Base-by-base conservation (phyloP, 2,329 filamentous ascomycete species). In the Aspergillus brunneoviolaceus region DNA sequence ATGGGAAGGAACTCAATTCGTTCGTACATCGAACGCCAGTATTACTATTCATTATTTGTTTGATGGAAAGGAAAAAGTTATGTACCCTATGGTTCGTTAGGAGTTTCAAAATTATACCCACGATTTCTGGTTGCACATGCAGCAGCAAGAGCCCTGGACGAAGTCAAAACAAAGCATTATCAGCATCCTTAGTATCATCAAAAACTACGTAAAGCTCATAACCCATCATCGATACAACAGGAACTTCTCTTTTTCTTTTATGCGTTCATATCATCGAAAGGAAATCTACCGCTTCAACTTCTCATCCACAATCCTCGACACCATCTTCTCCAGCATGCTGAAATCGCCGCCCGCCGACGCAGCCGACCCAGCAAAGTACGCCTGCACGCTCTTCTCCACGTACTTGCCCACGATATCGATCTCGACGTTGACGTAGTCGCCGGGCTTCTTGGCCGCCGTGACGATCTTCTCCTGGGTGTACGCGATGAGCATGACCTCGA, bases 391-490 rank as follows among this genome's bases (percentile, higher is more conserved):
- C 85, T 97, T 97, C 75, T 84, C 82, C 16, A 84, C 82, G 64
- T 84, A 81, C 68, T 84, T 84, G 10, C 87, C 87, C 5, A 89
- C 85, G 81, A 96, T 91, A 74, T 97, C 93, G 57, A 96, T 94
- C 81, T 97, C 93, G 39, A 97, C 85, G 72, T 97, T 97, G 62
- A 96, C 91, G 53, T 87, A 85, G 5, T 96, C 91, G 2, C 93
- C 92, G 31, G 84, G 79, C 76, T 85, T 82, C 84, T 97, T 97
- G 55, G 80, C 81, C 2, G 90, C 91, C 64, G 92, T 87, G 16
- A 96, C 89, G 16, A 99, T 88, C 76, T 90, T 90, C 77, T 94
- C 91, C 80, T 98, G 95, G 11, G 95, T 97, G 77, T 99, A 99
- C 9, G 90, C 86, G 75, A 99, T 97, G 63, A 99, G 82, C 95